Evolutionary conservation across 495 filamentous ascomycete species (phyloP).

Genomic region (Parachaetomium inaequale): DNA sequence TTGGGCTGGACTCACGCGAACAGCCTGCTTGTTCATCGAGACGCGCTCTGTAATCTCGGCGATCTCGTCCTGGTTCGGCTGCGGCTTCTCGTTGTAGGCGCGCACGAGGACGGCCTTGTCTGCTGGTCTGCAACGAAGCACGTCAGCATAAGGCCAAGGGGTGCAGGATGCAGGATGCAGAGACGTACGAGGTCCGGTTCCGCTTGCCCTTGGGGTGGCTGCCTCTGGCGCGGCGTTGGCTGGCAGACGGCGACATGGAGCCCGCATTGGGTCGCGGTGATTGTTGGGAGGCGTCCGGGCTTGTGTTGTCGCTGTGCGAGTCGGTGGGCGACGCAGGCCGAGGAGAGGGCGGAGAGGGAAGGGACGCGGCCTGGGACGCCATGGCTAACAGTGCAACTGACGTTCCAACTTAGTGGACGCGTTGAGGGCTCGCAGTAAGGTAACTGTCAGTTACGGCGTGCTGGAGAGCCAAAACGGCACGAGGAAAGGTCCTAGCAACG

Average conservation of each 20-base stretch:
- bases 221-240: slow-evolving; percentile 1
- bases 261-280: not conserved
- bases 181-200: slow-evolving; percentile 53
- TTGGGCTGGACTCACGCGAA: slow-evolving; percentile 84
- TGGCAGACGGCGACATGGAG: slow-evolving; percentile 8
- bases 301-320: not conserved
- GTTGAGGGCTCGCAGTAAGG: not conserved
- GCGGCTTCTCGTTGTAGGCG: slow-evolving; percentile 79
- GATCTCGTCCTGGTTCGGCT: slow-evolving; percentile 89
- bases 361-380: not conserved
- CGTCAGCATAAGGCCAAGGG: slow-evolving; percentile 13
- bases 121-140: slow-evolving; percentile 56
- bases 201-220: slow-evolving; percentile 50
- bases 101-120: slow-evolving; percentile 89
- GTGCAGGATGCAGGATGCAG: slow-evolving; percentile 5
- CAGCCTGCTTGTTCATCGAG: slow-evolving; percentile 91
- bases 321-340: not conserved
- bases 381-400: not conserved
- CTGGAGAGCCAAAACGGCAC: not conserved
- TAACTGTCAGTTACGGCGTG: not conserved
- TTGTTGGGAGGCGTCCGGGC: not conserved
- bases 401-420: not conserved
- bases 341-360: not conserved
- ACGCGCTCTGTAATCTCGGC: slow-evolving; percentile 60
- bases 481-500: not conserved